Evolutionary conservation across 805 yeast species (phyloP), one percentile per base, ranked within the genome.

Genomic region (Sugiyamaella smithiae): DNA sequence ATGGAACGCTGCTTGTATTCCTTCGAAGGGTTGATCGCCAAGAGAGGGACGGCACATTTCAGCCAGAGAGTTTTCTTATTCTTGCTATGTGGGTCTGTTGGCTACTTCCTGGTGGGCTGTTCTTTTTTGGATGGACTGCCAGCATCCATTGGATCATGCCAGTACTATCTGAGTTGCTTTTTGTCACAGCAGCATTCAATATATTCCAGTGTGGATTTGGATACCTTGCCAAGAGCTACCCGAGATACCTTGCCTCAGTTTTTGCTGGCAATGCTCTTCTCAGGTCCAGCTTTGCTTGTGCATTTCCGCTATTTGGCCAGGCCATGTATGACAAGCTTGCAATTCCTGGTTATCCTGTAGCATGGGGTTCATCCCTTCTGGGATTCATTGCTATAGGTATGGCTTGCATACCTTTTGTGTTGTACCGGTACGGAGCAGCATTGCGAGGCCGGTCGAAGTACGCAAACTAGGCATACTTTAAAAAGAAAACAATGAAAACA

Each of bases 231-330:
- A 62, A 67, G 55, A 69, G 74, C 5, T 78, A 76, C 57, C 73
- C 72, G 31, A 64, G 75, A 47, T 75, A 71, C 59, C 54, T 77
- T 52, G 83, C 83, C 1, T 78, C 84, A 1, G 83, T 77, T 1
- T 78, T 76, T 61, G 84, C 84, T 3, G 77, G 80, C 35, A 80
- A 78, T 57, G 75, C 69, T 33, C 63, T 80, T 23, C 70, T 72
- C 52, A 72, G 85, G 48, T 68, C 78, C 5, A 64, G 65, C 2
- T 72, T 75, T 54, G 85, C 82, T 1, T 78, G 80, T 52, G 77
- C 74, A 2, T 81, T 81, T 69, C 85, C 86, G 32, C 69, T 85
- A 45, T 83, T 85, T 62, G 84, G 85, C 4, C 60, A 70, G 31
- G 76, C 78, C 23, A 73, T 85, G 78, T 85, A 75, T 60, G 65